These are phyloP conservation scores for Cryptococcus wingfieldii DNA, from an alignment of 1,284 basidiomycete genomes.

Conservation along the genomic window DNA sequence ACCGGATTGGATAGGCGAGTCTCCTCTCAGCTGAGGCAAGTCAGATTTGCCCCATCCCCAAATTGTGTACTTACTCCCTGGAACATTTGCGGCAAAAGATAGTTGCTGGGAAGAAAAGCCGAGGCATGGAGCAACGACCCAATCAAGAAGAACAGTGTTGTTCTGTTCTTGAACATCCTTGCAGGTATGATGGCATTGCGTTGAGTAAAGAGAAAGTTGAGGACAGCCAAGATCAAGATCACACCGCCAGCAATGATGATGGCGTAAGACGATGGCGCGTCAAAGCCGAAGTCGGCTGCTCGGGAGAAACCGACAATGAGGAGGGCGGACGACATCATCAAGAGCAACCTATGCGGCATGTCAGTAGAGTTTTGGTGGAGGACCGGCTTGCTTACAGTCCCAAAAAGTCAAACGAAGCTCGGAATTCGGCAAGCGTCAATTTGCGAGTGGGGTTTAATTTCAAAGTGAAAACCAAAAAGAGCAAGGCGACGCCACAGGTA, in stretches of 20 bases:
- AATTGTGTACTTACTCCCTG: constrained; percentile 22
- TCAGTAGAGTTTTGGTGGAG: background rate
- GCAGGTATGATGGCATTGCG: constrained; percentile 67
- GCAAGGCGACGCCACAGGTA: constrained; percentile 56
- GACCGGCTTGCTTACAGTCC: constrained; percentile 22
- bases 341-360: constrained; percentile 49
- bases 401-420: constrained; percentile 42
- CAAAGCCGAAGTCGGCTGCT: constrained; percentile 46
- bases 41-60: background rate
- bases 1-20: constrained; percentile 25
- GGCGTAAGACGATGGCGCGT: constrained; percentile 60
- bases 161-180: constrained; percentile 39
- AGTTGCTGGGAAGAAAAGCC: constrained; percentile 31
- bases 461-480: constrained; percentile 70
- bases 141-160: constrained; percentile 38
- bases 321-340: constrained; percentile 68
- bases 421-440: constrained; percentile 23
- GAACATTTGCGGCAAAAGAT: constrained; percentile 34
- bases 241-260: constrained; percentile 65
- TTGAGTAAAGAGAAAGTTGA: constrained; percentile 67
- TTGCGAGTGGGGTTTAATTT: constrained; percentile 60
- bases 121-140: constrained; percentile 34
- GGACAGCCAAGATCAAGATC: constrained; percentile 56
- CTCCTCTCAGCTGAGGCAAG: constrained; percentile 19
- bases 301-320: constrained; percentile 69